Conservation (phyloP, 2,329 filamentous ascomycete species). For the Penicillium sp. region DNA sequence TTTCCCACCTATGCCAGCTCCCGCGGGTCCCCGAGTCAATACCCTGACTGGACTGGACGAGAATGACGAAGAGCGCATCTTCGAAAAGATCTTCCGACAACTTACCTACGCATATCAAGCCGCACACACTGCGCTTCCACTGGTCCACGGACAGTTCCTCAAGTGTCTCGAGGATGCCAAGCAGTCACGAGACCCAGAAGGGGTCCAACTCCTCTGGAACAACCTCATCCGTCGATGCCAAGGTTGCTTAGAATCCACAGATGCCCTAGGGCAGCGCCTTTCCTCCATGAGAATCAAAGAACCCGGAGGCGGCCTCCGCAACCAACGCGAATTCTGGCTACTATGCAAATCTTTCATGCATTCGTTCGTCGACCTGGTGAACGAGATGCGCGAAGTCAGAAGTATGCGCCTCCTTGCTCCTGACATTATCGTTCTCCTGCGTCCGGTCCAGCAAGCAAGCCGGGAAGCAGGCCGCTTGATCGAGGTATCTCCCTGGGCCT, state of each 20-base stretch:
- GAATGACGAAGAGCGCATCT: constrained; percentile 72
- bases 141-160: constrained; percentile 63
- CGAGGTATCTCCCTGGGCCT: constrained; percentile 60
- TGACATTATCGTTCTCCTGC: constrained; percentile 69
- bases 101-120: constrained; percentile 70
- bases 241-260: constrained; percentile 67
- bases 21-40: constrained; percentile 50
- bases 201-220: constrained; percentile 63
- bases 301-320: constrained; percentile 62
- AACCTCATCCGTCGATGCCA: constrained; percentile 68
- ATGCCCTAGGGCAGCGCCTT: constrained; percentile 67
- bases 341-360: constrained; percentile 62
- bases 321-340: constrained; percentile 60
- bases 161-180: constrained; percentile 62
- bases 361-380: constrained; percentile 47
- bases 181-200: constrained; percentile 57
- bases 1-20: constrained; percentile 54
- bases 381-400: constrained; percentile 46
- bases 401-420: constrained; percentile 51
- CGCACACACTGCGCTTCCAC: constrained; percentile 67
- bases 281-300: constrained; percentile 82
- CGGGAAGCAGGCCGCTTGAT: constrained; percentile 76
- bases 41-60: constrained; percentile 60
- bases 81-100: constrained; percentile 77
- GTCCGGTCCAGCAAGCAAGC: constrained; percentile 75